Evolutionary conservation across 2,329 filamentous ascomycete genomes (phyloP), one percentile per base, ranked within the genome.

Genomic region (Hypomyces rosellus): DNA sequence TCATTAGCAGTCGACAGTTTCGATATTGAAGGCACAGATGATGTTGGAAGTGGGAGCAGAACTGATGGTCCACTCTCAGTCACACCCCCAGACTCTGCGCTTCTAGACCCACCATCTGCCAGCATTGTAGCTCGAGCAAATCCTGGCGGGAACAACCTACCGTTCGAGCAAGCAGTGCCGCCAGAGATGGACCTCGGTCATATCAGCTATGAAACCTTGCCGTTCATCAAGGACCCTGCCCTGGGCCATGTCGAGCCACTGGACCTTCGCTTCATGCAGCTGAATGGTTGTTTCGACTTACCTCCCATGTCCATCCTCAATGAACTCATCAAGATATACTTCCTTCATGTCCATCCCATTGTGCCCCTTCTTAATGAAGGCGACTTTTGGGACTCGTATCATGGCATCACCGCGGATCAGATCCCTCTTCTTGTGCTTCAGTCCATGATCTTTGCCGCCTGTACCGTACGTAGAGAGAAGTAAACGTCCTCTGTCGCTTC

Each of bases 331-430:
- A 40, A 44, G 5, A 52, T 58, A 42, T 61, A 60, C 49, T 61
- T 61, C 34, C 39, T 57, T 2, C 55, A 60, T 22, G 51, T 59
- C 2, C 59, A 61, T 41, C 59, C 59, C 1, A 53, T 57, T 33
- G 42, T 60, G 9, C 59, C 59, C 1, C 13, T 61, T 6, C 42
- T 61, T 12, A 51, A 59, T 13, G 58, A 60, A 40, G 47, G 47
- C 9, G 49, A 57, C 5, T 59, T 60, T 37, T 57, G 55, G 54
- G 44, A 41, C 4, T 50, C 51, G n/a, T 59, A 69, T 22, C 20
- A 42, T n/a, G 22, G 25, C 22, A 41, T 37, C 6, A 48, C n/a
- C 9, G 33, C 20, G 15, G 44, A 40, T 3, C 37, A 38, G 6
- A 30, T 58, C 3, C 39, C 53, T 3, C 37, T 59, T 2, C 34